Evolutionary conservation across 805 yeast genomes (phyloP).

Genomic region (Starmerella asiatica): DNA sequence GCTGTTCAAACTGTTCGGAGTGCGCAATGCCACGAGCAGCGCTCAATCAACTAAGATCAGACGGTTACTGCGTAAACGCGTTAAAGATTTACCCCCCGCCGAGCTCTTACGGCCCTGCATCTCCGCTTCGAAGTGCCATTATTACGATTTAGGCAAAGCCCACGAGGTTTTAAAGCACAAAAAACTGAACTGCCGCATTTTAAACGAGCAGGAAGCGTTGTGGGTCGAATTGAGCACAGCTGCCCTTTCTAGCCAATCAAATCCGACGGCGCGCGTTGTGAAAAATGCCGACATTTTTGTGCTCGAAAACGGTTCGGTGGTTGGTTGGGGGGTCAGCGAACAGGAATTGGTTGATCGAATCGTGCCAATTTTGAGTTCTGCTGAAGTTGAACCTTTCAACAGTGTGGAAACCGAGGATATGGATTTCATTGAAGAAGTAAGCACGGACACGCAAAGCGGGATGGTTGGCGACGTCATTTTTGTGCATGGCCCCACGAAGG

Average conservation of each 20-base stretch:
- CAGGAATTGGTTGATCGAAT: constrained; percentile 28
- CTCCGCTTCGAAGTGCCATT: constrained; percentile 59
- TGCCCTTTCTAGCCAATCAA: constrained; percentile 27
- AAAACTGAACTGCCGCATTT: constrained; percentile 29
- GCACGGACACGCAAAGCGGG: constrained; percentile 29
- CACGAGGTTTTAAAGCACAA: constrained; percentile 28
- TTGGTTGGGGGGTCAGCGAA: constrained; percentile 73
- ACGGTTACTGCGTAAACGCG: constrained; percentile 13
- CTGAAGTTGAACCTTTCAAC: constrained; percentile 37
- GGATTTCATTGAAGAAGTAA: constrained; percentile 49
- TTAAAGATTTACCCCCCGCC: constrained; percentile 12
- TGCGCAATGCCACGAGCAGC: too few species aligned
- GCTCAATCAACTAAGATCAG: constrained; percentile 18
- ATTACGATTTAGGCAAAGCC: constrained; percentile 44
- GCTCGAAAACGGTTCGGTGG: constrained; percentile 63
- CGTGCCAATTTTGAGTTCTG: constrained; percentile 38
- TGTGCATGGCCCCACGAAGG: constrained; percentile 37
- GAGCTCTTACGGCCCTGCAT: constrained; percentile 36
- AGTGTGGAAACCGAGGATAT: constrained; percentile 68
- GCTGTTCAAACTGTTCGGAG: too few species aligned
- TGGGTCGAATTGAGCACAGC: constrained; percentile 35
- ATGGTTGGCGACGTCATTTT: constrained; percentile 60
- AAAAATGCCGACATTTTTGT: constrained; percentile 43
- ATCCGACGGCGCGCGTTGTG: constrained; percentile 15
- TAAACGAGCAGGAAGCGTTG: constrained; percentile 38